A percentile compares a stretch with the other conserved stretches of the same genome.
These are phyloP conservation scores for Protomyces lactucae-debilis DNA, from an alignment of 1,139 yeast genomes.

Conservation along the genomic window DNA sequence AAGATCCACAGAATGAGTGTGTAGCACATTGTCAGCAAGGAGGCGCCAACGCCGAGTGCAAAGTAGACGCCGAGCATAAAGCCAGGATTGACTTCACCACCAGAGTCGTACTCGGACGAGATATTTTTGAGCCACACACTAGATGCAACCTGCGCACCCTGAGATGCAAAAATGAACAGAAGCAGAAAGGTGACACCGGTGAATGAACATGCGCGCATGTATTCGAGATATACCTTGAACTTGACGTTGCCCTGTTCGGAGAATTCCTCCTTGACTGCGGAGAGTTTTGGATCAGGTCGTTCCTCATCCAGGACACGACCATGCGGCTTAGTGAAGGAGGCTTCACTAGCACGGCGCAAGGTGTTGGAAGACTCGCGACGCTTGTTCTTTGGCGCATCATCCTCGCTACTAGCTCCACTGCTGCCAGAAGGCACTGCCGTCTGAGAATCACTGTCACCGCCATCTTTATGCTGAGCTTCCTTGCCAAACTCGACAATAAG, in stretches of 20 bases:
- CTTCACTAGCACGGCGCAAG: conserved; percentile 67
- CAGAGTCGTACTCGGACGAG: conserved; percentile 77
- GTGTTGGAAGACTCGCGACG: conserved; percentile 39
- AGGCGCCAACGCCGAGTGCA: conserved; percentile 63
- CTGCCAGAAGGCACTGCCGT: conserved; percentile 29
- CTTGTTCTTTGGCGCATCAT: conserved; percentile 11
- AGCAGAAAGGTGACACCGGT: conserved; percentile 57
- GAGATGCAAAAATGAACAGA: conserved; percentile 46
- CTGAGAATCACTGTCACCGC: conserved; percentile 17
- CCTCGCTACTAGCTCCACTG: conserved; percentile 25
- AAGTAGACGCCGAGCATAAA: conserved; percentile 76
- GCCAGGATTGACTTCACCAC: conserved; percentile 63
- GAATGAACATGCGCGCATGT: conserved; percentile 86
- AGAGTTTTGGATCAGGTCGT: conserved; percentile 23
- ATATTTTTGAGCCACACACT: conserved; percentile 94
- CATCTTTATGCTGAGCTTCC: conserved; percentile 28
- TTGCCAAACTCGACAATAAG: conserved; percentile 60
- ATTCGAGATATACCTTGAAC: conserved; percentile 76
- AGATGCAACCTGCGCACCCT: conserved; percentile 57
- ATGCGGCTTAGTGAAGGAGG: conserved; percentile 47
- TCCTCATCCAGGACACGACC: conserved; percentile 27
- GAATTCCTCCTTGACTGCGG: conserved; percentile 50
- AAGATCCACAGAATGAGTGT: conserved; percentile 70
- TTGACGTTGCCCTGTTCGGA: conserved; percentile 91
- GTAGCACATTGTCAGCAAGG: conserved; percentile 60